A percentile compares a stretch with the other conserved stretches of the same genome.
Conservation (phyloP, 371 early-diverging fungal genomes). For the Actinomucor elegans region DNA sequence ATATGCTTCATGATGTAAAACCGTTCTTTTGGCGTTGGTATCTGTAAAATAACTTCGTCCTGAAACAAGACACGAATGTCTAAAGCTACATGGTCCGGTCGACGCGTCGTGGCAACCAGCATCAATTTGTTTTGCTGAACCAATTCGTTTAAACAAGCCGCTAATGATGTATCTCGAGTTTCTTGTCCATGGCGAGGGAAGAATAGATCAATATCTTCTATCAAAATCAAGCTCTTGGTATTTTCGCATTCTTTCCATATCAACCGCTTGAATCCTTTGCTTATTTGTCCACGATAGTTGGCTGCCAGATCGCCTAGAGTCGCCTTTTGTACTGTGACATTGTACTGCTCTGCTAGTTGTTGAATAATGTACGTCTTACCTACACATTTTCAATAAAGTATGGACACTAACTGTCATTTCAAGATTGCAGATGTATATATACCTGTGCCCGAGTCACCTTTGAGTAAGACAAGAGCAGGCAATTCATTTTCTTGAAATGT, state of each 20-base stretch:
- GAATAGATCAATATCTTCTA: conserved; percentile 59
- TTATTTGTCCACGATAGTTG: conserved; percentile 34
- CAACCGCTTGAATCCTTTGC: conserved; percentile 35
- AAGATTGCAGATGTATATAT: neutral
- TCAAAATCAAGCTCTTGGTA: conserved; percentile 30
- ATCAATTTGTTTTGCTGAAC: neutral
- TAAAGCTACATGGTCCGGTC: neutral
- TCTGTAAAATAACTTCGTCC: conserved; percentile 36
- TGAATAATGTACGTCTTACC: conserved; percentile 40
- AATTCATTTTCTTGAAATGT: conserved; percentile 16
- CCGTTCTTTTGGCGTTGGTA: conserved; percentile 58
- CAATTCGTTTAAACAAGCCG: neutral
- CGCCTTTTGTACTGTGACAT: conserved; percentile 17
- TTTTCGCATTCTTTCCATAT: conserved; percentile 20
- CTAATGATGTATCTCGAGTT: conserved; percentile 4
- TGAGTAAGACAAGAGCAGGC: conserved; percentile 23
- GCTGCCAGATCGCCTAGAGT: conserved; percentile 41
- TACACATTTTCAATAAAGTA: no score
- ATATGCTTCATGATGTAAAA: conserved; percentile 36
- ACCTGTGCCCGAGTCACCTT: conserved; percentile 48
- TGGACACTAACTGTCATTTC: neutral
- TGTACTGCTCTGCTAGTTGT: conserved; percentile 22
- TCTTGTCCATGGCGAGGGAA: conserved; percentile 48
- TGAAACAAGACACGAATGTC: conserved; percentile 4
- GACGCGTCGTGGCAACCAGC: conserved; percentile 13